phyloP scores from a whole-genome alignment of 164 flowering plant genomes.

The Vitis amurensis region DNA sequence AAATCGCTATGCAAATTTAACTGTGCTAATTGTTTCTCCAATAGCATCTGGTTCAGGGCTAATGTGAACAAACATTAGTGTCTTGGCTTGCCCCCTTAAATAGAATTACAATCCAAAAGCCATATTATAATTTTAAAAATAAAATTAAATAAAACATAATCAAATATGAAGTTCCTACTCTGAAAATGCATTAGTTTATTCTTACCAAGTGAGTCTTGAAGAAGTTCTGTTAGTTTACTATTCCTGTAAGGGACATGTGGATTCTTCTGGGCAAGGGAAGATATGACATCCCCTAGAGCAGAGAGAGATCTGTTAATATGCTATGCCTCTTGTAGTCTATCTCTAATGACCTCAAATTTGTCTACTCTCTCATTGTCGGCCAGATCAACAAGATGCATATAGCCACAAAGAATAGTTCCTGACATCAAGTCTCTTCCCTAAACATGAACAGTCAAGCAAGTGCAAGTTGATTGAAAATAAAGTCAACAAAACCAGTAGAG shows the following conservation, averaged over 20 bases:
- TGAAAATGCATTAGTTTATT: neutral
- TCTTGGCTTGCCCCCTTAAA: slow-evolving; percentile 94
- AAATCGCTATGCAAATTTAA: slow-evolving; percentile 81
- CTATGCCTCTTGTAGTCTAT: slow-evolving; percentile 89
- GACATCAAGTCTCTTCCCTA: slow-evolving; percentile 78
- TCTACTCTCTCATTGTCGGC: slow-evolving; percentile 93
- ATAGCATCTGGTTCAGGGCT: slow-evolving; percentile 73
- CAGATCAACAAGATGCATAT: slow-evolving; percentile 89
- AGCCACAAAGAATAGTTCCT: slow-evolving; percentile 67
- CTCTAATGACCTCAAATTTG: slow-evolving; percentile 89
- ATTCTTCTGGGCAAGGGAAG: slow-evolving; percentile 84
- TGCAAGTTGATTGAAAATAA: slow-evolving; percentile 25
- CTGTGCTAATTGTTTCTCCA: slow-evolving; percentile 76
- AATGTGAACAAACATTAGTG: slow-evolving; percentile 94
- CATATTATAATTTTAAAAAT: neutral
- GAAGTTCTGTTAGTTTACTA: slow-evolving; percentile 76
- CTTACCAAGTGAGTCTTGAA: slow-evolving; percentile 89
- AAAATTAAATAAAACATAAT: neutral
- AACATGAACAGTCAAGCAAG: slow-evolving; percentile 88
- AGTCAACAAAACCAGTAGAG: slow-evolving; percentile 3
- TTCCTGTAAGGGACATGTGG: slow-evolving; percentile 89
- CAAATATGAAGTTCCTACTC: neutral
- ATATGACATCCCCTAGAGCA: slow-evolving; percentile 87
- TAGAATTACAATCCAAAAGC: slow-evolving; percentile 1
- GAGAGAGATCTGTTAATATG: slow-evolving; percentile 87